Conservation (phyloP, 495 filamentous ascomycete species). For the Xylaria nigripes region DNA sequence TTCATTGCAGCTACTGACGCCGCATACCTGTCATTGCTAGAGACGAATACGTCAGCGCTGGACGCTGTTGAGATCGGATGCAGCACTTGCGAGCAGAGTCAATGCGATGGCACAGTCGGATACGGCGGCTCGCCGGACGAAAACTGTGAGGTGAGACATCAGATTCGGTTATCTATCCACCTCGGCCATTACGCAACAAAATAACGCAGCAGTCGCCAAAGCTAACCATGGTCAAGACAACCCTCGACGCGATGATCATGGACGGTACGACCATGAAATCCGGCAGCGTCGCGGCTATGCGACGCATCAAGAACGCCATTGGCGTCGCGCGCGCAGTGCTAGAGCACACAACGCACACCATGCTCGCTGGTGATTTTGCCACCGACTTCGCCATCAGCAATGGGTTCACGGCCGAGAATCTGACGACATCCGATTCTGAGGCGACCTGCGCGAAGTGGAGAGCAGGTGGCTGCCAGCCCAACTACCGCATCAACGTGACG, state of each 20-base stretch:
- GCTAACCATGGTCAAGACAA: slow-evolving; percentile 20
- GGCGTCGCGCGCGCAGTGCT: slow-evolving; percentile 40
- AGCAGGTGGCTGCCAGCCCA: slow-evolving; percentile 28
- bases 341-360: slow-evolving; percentile 36
- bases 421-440: slow-evolving; percentile 29
- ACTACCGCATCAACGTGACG: slow-evolving; percentile 34
- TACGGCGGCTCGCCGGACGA: slow-evolving; percentile 43
- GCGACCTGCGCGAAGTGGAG: slow-evolving; percentile 32
- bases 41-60: slow-evolving; percentile 25
- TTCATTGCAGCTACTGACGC: slow-evolving; percentile 42
- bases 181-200: no score
- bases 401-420: slow-evolving; percentile 34
- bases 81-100: slow-evolving; percentile 35
- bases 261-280: slow-evolving; percentile 39
- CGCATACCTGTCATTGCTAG: slow-evolving; percentile 30
- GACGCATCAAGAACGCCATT: slow-evolving; percentile 35
- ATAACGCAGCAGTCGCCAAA: slow-evolving; percentile 1
- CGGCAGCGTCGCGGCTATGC: slow-evolving; percentile 38
- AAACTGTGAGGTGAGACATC: slow-evolving; percentile 29
- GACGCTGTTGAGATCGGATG: slow-evolving; percentile 39
- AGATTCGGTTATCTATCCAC: background rate
- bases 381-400: slow-evolving; percentile 38
- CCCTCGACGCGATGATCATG: slow-evolving; percentile 40
- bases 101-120: slow-evolving; percentile 41
- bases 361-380: slow-evolving; percentile 39